Evolutionary conservation across 2,329 filamentous ascomycete species (phyloP).

Genomic region (Verticillium albo-atrum): DNA sequence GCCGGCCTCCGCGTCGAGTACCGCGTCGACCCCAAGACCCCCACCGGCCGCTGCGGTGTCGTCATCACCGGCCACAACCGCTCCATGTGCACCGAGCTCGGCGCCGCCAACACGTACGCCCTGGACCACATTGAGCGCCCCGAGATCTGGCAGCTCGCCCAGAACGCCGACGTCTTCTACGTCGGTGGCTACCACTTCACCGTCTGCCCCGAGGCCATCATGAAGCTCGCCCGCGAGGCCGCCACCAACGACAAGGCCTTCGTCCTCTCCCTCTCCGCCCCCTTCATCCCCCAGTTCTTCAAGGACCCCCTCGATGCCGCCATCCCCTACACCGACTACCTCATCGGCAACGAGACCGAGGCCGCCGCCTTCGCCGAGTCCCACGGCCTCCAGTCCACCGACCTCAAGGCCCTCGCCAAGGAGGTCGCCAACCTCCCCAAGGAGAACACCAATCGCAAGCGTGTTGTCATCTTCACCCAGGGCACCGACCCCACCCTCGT

Average conservation of each 20-base stretch:
- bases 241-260: slow-evolving; percentile 87
- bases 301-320: slow-evolving; percentile 88
- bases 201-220: slow-evolving; percentile 85
- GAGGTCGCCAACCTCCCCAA: slow-evolving; percentile 85
- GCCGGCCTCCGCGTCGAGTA: slow-evolving; percentile 93
- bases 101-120: slow-evolving; percentile 95
- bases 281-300: slow-evolving; percentile 97
- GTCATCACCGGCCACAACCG: slow-evolving; percentile 97
- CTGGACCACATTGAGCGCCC: slow-evolving; percentile 87
- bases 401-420: slow-evolving; percentile 81
- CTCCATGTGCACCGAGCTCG: slow-evolving; percentile 90
- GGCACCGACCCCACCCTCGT: slow-evolving; percentile 88
- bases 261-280: slow-evolving; percentile 86
- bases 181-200: slow-evolving; percentile 97
- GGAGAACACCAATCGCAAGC: slow-evolving; percentile 79
- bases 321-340: slow-evolving; percentile 88
- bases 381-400: slow-evolving; percentile 68
- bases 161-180: slow-evolving; percentile 86
- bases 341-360: slow-evolving; percentile 97
- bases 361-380: slow-evolving; percentile 81
- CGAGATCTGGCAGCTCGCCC: slow-evolving; percentile 86
- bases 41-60: slow-evolving; percentile 91
- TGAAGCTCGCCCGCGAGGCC: slow-evolving; percentile 87
- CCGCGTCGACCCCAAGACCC: slow-evolving; percentile 76
- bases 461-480: slow-evolving; percentile 90